Evolutionary conservation across 2,329 filamentous ascomycete genomes (phyloP).

Genomic region (Neophaeococcomyces mojaviensis): DNA sequence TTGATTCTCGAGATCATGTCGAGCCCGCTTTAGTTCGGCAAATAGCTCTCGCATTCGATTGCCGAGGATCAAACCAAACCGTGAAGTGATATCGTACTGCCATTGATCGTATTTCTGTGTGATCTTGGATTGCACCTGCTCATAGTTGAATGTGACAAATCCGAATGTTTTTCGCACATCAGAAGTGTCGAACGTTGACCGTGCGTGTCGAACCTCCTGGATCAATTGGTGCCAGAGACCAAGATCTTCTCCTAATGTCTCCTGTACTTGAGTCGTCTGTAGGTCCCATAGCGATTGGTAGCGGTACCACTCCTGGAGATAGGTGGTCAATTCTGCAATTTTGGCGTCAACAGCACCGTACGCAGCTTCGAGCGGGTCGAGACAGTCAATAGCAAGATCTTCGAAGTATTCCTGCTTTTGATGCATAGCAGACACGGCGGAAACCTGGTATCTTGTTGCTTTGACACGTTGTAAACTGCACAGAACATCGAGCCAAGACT

Average conservation of each 20-base stretch:
- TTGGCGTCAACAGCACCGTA: constrained; percentile 80
- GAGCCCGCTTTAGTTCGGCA: constrained; percentile 81
- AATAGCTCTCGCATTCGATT: constrained; percentile 88
- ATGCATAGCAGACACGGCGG: constrained; percentile 54
- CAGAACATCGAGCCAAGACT: constrained; percentile 85
- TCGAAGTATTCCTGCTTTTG: constrained; percentile 67
- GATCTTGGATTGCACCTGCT: constrained; percentile 96
- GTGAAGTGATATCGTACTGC: constrained; percentile 93
- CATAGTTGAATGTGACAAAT: constrained; percentile 91
- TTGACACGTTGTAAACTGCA: constrained; percentile 93
- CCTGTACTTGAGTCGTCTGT: constrained; percentile 90
- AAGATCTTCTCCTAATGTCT: constrained; percentile 81
- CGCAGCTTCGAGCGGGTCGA: constrained; percentile 67
- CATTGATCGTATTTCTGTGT: constrained; percentile 99
- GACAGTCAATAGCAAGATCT: constrained; percentile 75
- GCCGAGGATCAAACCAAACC: constrained; percentile 84
- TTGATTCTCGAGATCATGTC: constrained; percentile 83
- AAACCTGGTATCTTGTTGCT: constrained; percentile 88
- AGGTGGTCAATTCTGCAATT: constrained; percentile 67
- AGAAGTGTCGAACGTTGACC: constrained; percentile 93
- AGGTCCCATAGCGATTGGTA: constrained; percentile 98
- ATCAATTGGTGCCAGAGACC: constrained; percentile 89
- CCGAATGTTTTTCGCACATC: constrained; percentile 90
- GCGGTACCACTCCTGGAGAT: constrained; percentile 96
- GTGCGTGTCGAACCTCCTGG: constrained; percentile 93